phyloP scores from a whole-genome alignment of 2,329 filamentous ascomycete species.

The Ophiostoma sp. region DNA sequence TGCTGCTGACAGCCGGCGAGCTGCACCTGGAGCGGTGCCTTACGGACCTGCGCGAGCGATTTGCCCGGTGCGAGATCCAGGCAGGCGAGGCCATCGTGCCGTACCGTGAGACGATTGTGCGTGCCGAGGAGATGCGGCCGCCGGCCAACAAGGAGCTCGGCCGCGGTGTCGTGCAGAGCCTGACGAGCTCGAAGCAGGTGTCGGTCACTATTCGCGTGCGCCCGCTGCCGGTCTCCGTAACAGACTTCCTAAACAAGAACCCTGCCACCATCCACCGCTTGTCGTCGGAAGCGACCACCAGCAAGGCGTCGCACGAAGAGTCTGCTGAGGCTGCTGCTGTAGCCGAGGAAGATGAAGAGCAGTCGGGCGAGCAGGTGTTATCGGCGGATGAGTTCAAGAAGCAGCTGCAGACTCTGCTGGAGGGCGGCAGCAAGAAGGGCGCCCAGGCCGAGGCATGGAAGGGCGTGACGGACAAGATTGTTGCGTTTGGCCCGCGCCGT shows the following conservation, averaged over 20 bases:
- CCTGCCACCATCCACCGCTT: constrained; percentile 60
- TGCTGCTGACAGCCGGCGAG: constrained; percentile 88
- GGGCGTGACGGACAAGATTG: constrained; percentile 69
- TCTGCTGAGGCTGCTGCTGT: constrained; percentile 31
- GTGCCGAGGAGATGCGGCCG: constrained; percentile 84
- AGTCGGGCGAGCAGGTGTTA: constrained; percentile 53
- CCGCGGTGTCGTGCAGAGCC: constrained; percentile 68
- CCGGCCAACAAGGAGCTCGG: constrained; percentile 81
- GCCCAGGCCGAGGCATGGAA: constrained; percentile 60
- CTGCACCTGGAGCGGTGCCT: constrained; percentile 89
- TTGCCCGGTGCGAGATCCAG: constrained; percentile 90
- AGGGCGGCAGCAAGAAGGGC: constrained; percentile 31
- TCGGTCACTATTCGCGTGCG: constrained; percentile 69
- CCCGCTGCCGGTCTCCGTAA: constrained; percentile 71
- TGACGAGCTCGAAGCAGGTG: constrained; percentile 81
- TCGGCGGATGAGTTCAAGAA: constrained; percentile 71
- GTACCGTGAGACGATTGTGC: constrained; percentile 86
- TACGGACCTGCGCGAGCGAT: constrained; percentile 86
- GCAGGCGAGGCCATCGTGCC: constrained; percentile 91
- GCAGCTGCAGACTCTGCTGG: constrained; percentile 63
- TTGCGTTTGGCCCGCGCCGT: constrained; percentile 81
- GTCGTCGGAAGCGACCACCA: constrained; percentile 26
- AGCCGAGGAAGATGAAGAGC: constrained; percentile 27
- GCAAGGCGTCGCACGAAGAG: neutral
- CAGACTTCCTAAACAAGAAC: constrained; percentile 80